Evolutionary conservation across 768 basidiomycete genomes (phyloP).

Genomic region (Tulasnella sp.): DNA sequence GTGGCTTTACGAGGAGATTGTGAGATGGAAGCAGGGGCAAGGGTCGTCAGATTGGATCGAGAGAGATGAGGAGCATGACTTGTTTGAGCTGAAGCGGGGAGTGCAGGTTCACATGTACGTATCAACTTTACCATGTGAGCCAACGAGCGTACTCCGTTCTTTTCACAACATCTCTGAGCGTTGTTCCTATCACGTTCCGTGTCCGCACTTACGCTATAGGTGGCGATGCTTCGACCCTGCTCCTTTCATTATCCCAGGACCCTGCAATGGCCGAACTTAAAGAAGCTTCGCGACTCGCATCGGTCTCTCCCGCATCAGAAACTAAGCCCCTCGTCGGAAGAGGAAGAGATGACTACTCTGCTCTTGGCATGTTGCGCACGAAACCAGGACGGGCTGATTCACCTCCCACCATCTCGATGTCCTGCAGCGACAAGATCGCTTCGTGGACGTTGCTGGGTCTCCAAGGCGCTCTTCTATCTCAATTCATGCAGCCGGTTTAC

Average conservation of each 20-base stretch:
- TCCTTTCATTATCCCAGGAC: conserved; percentile 75
- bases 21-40: conserved; percentile 21
- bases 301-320: conserved; percentile 44
- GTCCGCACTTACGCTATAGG: conserved; percentile 52
- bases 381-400: conserved; percentile 95
- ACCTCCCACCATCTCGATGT: conserved; percentile 79
- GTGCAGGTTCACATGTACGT: conserved; percentile 72
- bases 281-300: conserved; percentile 27
- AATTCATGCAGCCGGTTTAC: conserved; percentile 63
- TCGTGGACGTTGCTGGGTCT: conserved; percentile 82
- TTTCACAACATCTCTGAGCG: neutral
- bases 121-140: conserved; percentile 65
- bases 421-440: conserved; percentile 95
- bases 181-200: neutral
- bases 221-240: conserved; percentile 85
- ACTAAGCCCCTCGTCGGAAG: conserved; percentile 52
- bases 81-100: conserved; percentile 37
- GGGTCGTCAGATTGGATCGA: conserved; percentile 39
- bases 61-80: conserved; percentile 42
- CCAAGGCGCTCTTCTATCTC: conserved; percentile 72
- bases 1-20: conserved; percentile 79
- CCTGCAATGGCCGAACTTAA: conserved; percentile 71
- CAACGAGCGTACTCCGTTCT: conserved; percentile 41
- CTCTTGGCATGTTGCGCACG: conserved; percentile 79
- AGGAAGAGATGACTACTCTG: conserved; percentile 78